phyloP scores from a whole-genome alignment of 345 rosid species.

The Punica granatum region DNA sequence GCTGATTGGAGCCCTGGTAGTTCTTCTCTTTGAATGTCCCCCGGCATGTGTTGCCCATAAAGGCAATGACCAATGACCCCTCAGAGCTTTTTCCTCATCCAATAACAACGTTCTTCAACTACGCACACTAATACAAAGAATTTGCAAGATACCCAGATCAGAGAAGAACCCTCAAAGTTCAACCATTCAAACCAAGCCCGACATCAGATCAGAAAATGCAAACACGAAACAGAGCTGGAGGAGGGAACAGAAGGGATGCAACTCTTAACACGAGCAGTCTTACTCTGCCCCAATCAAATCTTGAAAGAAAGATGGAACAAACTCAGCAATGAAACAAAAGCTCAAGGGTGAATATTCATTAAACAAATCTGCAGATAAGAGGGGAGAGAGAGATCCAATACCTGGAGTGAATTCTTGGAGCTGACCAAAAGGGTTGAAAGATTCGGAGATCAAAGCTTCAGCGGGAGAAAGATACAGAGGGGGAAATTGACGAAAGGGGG shows the following conservation, averaged over 20 bases:
- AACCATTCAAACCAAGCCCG: background rate
- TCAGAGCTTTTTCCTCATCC: slow-evolving; percentile 20
- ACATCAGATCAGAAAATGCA: background rate
- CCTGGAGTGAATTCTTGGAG: background rate
- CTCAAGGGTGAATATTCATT: no score
- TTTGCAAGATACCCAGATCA: slow-evolving; percentile 1
- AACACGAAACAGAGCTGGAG: background rate
- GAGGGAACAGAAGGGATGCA: background rate
- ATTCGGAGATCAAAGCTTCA: background rate
- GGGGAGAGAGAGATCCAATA: background rate
- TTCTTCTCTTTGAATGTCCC: slow-evolving; percentile 34
- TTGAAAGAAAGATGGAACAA: background rate
- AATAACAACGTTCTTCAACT: slow-evolving; percentile 4
- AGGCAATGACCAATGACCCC: slow-evolving; percentile 10
- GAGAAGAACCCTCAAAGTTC: background rate
- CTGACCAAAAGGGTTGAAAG: background rate
- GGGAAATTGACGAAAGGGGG: background rate
- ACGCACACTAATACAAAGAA: background rate
- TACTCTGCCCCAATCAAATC: background rate
- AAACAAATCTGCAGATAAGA: background rate
- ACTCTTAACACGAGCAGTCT: background rate
- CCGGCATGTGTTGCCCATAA: slow-evolving; percentile 57
- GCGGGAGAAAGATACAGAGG: background rate
- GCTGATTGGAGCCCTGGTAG: slow-evolving; percentile 33
- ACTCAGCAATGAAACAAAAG: no score